phyloP scores from a whole-genome alignment of 2,329 filamentous ascomycete species.

The Neofusicoccum laricinum region DNA sequence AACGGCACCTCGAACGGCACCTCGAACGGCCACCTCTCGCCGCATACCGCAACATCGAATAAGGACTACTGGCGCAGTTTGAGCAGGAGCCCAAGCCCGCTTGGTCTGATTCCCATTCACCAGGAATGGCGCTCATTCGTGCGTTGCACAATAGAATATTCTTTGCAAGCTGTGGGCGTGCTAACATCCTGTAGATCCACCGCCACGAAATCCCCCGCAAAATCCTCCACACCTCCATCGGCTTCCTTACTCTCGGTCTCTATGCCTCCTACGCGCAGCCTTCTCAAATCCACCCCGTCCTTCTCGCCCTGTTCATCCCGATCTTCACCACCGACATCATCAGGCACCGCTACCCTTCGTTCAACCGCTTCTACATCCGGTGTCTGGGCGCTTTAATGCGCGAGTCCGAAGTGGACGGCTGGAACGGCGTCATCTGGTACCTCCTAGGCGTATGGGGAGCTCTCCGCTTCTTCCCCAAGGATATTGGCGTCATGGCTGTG shows the following conservation, averaged over 20 bases:
- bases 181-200: conserved; percentile 54
- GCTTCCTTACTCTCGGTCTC: conserved; percentile 85
- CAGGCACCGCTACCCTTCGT: conserved; percentile 73
- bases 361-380: conserved; percentile 86
- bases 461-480: conserved; percentile 85
- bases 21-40: conserved; percentile 58
- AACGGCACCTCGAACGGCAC: conserved; percentile 55
- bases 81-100: conserved; percentile 85
- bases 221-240: conserved; percentile 89
- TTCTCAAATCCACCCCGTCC: conserved; percentile 73
- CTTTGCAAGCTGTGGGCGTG: neutral
- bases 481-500: conserved; percentile 84
- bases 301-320: conserved; percentile 77
- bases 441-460: conserved; percentile 86
- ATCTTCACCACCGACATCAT: conserved; percentile 79
- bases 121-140: conserved; percentile 87
- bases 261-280: conserved; percentile 79
- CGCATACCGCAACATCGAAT: conserved; percentile 51
- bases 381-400: conserved; percentile 89
- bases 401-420: conserved; percentile 89
- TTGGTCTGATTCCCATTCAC: conserved; percentile 94
- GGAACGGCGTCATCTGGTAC: conserved; percentile 97
- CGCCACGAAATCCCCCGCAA: conserved; percentile 93
- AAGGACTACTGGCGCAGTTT: conserved; percentile 82
- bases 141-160: conserved; percentile 22